phyloP scores from a whole-genome alignment of 192 early-diverging fungal species.

The Gigaspora rosea region DNA sequence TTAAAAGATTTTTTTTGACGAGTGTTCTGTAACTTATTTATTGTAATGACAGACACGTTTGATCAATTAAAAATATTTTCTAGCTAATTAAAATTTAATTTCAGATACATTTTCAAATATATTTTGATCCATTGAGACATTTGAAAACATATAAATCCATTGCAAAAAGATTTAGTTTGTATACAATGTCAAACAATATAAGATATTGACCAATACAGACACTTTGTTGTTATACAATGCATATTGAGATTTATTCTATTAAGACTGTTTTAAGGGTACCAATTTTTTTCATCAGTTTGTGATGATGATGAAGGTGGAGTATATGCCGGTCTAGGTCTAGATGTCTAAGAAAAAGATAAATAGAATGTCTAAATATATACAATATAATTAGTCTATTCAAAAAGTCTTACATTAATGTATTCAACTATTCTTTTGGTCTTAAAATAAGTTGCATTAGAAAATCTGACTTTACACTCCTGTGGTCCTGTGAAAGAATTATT shows the following conservation, averaged over 20 bases:
- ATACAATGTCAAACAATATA: no score
- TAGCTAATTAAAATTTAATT: no score
- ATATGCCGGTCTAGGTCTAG: not conserved
- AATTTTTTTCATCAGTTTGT: not conserved
- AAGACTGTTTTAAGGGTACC: not conserved
- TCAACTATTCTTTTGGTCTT: constrained; percentile 6
- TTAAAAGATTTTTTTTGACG: no score
- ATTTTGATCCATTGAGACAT: no score
- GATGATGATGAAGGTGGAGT: not conserved
- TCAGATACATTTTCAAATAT: no score
- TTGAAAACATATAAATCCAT: no score
- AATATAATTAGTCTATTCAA: not conserved
- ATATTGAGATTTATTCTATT: not conserved
- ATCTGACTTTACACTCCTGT: constrained; percentile 7
- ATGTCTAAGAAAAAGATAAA: not conserved
- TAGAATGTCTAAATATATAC: constrained; percentile 1
- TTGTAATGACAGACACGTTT: no score
- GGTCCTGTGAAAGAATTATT: not conserved
- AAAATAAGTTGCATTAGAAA: constrained; percentile 6
- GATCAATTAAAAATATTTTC: no score
- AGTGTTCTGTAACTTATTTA: no score
- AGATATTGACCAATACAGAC: constrained; percentile 1
- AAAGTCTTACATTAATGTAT: not conserved
- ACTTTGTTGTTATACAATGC: not conserved
- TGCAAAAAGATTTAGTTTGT: no score